Conservation (phyloP, 2,329 filamentous ascomycete genomes). For the Sporothrix sp. region DNA sequence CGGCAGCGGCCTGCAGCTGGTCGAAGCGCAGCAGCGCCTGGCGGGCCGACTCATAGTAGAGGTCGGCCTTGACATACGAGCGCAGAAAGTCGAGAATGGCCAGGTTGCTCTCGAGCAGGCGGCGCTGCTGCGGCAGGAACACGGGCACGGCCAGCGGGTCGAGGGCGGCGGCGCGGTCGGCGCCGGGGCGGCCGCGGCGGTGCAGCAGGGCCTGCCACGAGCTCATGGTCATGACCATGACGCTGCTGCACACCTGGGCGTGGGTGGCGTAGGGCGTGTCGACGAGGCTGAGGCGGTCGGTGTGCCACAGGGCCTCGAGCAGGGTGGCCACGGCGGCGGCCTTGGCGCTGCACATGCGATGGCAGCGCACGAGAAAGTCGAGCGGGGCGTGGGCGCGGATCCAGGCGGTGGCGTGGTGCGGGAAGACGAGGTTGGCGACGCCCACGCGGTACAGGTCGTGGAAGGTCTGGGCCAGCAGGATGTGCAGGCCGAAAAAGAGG, state of each 20-base stretch:
- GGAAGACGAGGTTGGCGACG: conserved; percentile 14
- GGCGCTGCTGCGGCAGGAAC: not conserved
- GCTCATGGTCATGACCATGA: conserved; percentile 11
- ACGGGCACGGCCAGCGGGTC: not conserved
- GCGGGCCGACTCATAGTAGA: conserved; percentile 11
- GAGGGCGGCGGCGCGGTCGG: not conserved
- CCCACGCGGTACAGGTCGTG: conserved; percentile 14
- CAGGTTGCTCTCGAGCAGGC: conserved; percentile 8
- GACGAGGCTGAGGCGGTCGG: conserved; percentile 5
- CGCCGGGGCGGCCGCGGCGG: not conserved
- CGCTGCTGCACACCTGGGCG: conserved; percentile 14
- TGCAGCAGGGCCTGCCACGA: conserved; percentile 13
- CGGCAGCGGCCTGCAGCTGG: not conserved
- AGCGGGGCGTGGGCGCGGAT: conserved; percentile 12
- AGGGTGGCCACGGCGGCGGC: conserved; percentile 7
- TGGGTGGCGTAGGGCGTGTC: conserved; percentile 14
- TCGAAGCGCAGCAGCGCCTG: conserved; percentile 11
- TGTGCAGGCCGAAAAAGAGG: conserved; percentile 12
- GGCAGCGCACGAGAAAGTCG: conserved; percentile 9
- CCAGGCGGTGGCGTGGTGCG: conserved; percentile 12
- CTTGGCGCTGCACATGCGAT: conserved; percentile 11
- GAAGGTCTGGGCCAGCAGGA: conserved; percentile 12
- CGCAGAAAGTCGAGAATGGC: conserved; percentile 8
- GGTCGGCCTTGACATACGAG: conserved; percentile 12
- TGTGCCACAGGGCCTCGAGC: conserved; percentile 8